A percentile compares a stretch with the other conserved stretches of the same genome.
Evolutionary conservation across 768 basidiomycete genomes (phyloP).

Genomic region (Chiua virens): DNA sequence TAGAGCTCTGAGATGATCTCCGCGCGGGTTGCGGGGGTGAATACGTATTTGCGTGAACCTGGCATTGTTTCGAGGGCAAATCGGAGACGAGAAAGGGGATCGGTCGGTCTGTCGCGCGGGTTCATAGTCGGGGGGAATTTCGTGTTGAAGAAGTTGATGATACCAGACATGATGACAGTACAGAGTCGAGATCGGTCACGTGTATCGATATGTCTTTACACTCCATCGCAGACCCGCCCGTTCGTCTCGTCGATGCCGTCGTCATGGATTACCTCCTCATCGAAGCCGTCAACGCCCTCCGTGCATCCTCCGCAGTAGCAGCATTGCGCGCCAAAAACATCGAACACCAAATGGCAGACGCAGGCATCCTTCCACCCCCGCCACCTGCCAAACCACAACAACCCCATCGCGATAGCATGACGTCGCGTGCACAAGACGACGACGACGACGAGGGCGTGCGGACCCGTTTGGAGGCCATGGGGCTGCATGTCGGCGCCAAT

Average conservation of each 20-base stretch:
- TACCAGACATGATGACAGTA: slow-evolving; percentile 35
- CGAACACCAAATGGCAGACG: slow-evolving; percentile 78
- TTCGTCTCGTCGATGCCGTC: slow-evolving; percentile 59
- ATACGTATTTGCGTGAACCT: slow-evolving; percentile 72
- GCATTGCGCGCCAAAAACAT: slow-evolving; percentile 62
- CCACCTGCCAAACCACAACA: slow-evolving; percentile 37
- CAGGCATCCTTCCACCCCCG: slow-evolving; percentile 62
- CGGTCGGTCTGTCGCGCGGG: slow-evolving; percentile 53
- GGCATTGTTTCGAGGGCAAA: slow-evolving; percentile 82
- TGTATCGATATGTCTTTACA: no score
- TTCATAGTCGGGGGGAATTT: slow-evolving; percentile 56
- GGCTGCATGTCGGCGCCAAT: slow-evolving; percentile 82
- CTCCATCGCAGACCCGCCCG: slow-evolving; percentile 63
- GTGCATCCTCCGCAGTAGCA: slow-evolving; percentile 73
- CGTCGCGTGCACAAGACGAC: slow-evolving; percentile 36
- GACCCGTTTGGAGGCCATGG: slow-evolving; percentile 76
- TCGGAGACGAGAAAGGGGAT: slow-evolving; percentile 70
- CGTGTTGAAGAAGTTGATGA: slow-evolving; percentile 46
- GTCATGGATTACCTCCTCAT: slow-evolving; percentile 87
- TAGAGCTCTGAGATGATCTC: slow-evolving; percentile 84
- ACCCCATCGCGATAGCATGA: slow-evolving; percentile 35
- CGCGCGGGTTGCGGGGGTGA: slow-evolving; percentile 70
- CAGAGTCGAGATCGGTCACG: no score
- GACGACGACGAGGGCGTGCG: slow-evolving; percentile 76
- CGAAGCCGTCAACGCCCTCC: slow-evolving; percentile 72